phyloP scores from a whole-genome alignment of 179 eudicot genomes.

The Carnegiea gigantea region DNA sequence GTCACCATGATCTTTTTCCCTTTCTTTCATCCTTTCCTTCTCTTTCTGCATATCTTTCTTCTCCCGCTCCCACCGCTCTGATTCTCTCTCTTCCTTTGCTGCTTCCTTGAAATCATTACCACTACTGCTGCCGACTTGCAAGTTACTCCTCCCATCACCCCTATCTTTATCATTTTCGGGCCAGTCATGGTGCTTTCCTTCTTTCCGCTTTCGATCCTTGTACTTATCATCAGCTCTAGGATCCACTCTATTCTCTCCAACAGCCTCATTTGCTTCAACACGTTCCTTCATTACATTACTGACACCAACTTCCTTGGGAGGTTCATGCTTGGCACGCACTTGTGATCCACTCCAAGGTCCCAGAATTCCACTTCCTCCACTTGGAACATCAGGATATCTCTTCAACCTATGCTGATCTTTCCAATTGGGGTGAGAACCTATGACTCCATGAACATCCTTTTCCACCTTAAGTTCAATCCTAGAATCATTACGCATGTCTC shows the following conservation, averaged over 20 bases:
- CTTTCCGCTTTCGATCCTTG: conserved; percentile 85
- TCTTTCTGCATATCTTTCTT: conserved; percentile 61
- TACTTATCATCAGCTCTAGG: conserved; percentile 68
- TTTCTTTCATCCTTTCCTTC: conserved; percentile 62
- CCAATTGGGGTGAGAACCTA: conserved; percentile 48
- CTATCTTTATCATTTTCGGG: conserved; percentile 69
- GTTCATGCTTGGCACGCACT: conserved; percentile 44
- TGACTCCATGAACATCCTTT: conserved; percentile 49
- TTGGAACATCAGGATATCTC: conserved; percentile 54
- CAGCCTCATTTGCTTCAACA: conserved; percentile 60
- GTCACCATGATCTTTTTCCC: conserved; percentile 63
- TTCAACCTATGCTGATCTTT: conserved; percentile 68
- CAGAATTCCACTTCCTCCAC: conserved; percentile 50
- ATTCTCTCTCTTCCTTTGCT: conserved; percentile 60
- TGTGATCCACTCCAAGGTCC: conserved; percentile 48
- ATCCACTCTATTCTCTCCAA: conserved; percentile 77
- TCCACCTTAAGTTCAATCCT: conserved; percentile 60
- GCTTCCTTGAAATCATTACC: conserved; percentile 58
- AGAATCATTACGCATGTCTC: conserved; percentile 44
- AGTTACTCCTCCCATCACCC: conserved; percentile 55
- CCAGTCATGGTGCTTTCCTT: conserved; percentile 79
- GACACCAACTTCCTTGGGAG: conserved; percentile 43
- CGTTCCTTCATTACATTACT: conserved; percentile 41
- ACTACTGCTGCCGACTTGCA: conserved; percentile 47
- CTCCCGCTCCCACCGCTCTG: conserved; percentile 74